Base-by-base conservation (phyloP, 345 rosid genomes). In the Melaleuca quinquenervia region DNA sequence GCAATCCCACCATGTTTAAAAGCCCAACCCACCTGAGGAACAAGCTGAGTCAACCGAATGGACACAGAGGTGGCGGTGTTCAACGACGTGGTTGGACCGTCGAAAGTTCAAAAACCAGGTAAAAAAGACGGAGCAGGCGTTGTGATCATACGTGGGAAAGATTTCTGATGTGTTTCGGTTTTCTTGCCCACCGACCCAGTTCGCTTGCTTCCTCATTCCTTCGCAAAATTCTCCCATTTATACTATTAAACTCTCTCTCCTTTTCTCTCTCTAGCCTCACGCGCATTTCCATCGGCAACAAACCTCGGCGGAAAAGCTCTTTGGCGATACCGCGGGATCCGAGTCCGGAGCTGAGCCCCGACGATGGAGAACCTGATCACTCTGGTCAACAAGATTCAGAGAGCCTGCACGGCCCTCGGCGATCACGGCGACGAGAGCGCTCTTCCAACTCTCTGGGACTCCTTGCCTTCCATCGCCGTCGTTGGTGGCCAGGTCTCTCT, bases 351-450 rank as follows among this genome's bases (percentile, higher is more conserved):
- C 41, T 82, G n/a, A 24, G 22, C 36, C 16, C n/a, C 52, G 58
- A n/a, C 52, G 50, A 96, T 97, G 99, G 98, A 97, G 90, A 97
- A 94, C 85, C 88, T 97, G 89, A 97, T 97, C 87, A 70, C 95
- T 16, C 88, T 97, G 89, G 97, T 96, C 87, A 97, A 97, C 88
- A 96, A 97, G 90, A 88, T 97, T 36, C 99, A 97, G 90, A 90
- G 98, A 86, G 98, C 99, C 78, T 97, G 98, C 86, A 96, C 98
- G 75, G 96, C 97, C 55, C 94, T 97, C 53, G 98, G 99, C 82
- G 98, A 97, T 91, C 96, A 97, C 83, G 99, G 99, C 44, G 98
- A 97, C 22, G 98, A 96, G 86, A 97, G 96, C 93, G 91, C 99
- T 13, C 90, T 97, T 86, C 99, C 98, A 22, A 97, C 99, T 86